Conservation (phyloP, 306 rosid genomes). For the Betula pendula region DNA sequence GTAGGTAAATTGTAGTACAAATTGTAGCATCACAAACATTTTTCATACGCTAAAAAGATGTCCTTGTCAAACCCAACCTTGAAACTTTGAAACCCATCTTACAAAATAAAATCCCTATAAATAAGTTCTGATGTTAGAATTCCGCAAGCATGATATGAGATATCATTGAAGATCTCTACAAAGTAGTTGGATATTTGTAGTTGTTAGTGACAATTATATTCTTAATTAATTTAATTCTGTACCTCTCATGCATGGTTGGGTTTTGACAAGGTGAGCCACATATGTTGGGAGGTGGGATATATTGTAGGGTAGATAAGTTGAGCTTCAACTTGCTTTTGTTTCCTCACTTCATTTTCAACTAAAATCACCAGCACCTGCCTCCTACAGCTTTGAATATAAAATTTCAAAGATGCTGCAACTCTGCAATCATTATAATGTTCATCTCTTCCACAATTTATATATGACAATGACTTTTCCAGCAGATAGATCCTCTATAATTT, state of each 20-base stretch:
- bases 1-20: too few relatives aligned
- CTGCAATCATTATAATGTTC: too few relatives aligned
- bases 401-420: not conserved
- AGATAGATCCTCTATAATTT: too few relatives aligned
- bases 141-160: slow-evolving; percentile 6
- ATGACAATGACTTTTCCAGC: too few relatives aligned
- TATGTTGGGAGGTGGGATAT: slow-evolving; percentile 34
- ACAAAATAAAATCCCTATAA: not conserved
- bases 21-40: too few relatives aligned
- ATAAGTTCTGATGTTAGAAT: not conserved
- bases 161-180: not conserved
- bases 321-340: not conserved
- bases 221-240: not conserved
- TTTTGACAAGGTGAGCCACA: slow-evolving; percentile 22
- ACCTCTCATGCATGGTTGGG: too few relatives aligned
- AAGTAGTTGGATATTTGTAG: not conserved
- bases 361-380: not conserved
- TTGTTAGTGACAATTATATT: not conserved
- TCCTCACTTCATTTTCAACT: not conserved
- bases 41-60: too few relatives aligned
- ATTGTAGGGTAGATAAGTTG: slow-evolving; percentile 24
- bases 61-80: too few relatives aligned
- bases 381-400: not conserved
- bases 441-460: too few relatives aligned
- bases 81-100: not conserved